A percentile compares a stretch with the other conserved stretches of the same genome.
These are phyloP conservation scores for Orbilia blumenaviensis DNA, from an alignment of 2,329 filamentous ascomycete species.

Conservation along the genomic window DNA sequence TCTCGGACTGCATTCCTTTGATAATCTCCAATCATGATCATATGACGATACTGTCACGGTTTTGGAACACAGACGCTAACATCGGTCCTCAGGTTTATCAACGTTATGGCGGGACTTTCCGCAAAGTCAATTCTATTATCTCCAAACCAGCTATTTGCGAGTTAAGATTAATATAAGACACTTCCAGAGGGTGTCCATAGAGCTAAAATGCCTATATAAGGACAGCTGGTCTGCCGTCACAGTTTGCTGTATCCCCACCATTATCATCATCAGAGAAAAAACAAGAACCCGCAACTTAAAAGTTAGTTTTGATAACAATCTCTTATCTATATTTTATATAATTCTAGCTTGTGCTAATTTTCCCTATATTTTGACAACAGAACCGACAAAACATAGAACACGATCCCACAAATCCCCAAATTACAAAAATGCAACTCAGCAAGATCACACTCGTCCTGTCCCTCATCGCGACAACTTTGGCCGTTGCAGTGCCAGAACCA, in stretches of 20 bases:
- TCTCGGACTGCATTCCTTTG: neutral
- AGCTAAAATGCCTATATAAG: slow-evolving; percentile 5
- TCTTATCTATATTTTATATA: too few relatives aligned
- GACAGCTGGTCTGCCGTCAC: neutral
- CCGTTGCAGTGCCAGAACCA: slow-evolving; percentile 16
- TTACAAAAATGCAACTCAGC: slow-evolving; percentile 29
- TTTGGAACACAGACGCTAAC: neutral
- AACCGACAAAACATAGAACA: neutral
- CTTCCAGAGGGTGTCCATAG: neutral
- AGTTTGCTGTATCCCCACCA: neutral
- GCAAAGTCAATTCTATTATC: neutral
- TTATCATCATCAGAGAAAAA: neutral
- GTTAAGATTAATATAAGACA: neutral
- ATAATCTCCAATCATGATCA: neutral
- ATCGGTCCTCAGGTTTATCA: neutral
- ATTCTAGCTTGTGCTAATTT: too few relatives aligned
- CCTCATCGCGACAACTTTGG: neutral
- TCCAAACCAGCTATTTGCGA: too few relatives aligned
- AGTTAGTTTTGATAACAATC: neutral
- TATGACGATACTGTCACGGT: neutral
- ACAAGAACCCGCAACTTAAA: neutral
- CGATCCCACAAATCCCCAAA: too few relatives aligned
- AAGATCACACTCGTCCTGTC: slow-evolving; percentile 14
- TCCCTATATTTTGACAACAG: neutral
- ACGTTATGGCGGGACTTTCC: slow-evolving; percentile 1